Conservation (phyloP, 106 monocot genomes). For the Posidonia australis region DNA sequence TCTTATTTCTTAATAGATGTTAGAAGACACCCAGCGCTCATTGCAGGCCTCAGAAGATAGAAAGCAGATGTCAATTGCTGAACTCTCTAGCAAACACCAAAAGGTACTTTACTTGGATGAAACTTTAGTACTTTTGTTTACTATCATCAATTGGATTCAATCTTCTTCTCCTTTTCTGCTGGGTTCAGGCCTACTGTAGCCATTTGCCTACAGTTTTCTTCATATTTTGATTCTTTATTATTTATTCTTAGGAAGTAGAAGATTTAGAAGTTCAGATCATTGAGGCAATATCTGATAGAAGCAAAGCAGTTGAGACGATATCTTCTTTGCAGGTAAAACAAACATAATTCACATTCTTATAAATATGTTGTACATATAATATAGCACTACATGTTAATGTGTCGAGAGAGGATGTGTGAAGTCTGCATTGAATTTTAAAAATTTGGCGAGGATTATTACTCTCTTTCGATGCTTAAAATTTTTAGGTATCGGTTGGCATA, state of each 20-base stretch:
- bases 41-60: conserved; percentile 69
- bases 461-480: no score
- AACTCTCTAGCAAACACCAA: conserved; percentile 73
- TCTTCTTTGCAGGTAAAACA: conserved; percentile 73
- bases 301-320: conserved; percentile 68
- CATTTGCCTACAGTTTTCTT: background rate
- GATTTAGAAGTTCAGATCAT: conserved; percentile 58
- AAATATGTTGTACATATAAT: no score
- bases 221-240: conserved; percentile 1
- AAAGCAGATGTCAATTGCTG: conserved; percentile 48
- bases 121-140: no score
- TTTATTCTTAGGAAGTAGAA: conserved; percentile 64
- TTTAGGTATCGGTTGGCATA: no score
- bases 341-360: background rate
- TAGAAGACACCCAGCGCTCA: conserved; percentile 44
- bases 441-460: no score
- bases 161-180: background rate
- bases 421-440: no score
- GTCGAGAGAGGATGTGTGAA: no score
- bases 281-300: conserved; percentile 65
- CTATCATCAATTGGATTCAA: background rate
- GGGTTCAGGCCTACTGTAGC: background rate
- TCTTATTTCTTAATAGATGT: conserved; percentile 23
- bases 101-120: conserved; percentile 32
- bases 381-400: no score